Evolutionary conservation across 139 green algal genomes (phyloP), one percentile per base, ranked within the genome.

Genomic region (Spirogloea muscicola): DNA sequence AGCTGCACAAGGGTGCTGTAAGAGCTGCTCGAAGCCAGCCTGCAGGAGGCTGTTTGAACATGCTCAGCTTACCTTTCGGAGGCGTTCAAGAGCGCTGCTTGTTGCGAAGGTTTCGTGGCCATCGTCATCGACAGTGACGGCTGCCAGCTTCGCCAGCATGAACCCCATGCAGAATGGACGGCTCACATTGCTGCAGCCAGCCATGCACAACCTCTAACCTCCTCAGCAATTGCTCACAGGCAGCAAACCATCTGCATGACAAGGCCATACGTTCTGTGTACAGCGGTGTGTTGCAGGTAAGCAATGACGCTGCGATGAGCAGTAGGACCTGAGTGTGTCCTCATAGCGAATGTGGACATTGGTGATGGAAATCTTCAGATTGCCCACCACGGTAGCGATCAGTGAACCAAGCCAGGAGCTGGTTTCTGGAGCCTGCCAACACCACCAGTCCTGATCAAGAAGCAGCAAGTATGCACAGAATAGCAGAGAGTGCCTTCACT

Each of bases 281-380:
- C 25, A 6, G 3, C 48, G 1, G 25, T 5, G 1, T 21, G 25
- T 3, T 21, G 1, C 48, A 57, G 25, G 3, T 3, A 6, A 57
- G 1, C 48, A 57, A 57, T 57, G 48, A 57, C 25, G n/a, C 3
- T 31, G 25, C 3, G 48, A 57, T 1, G 2, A 31, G 55, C 21
- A 57, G 33, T 9, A 61, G 1, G 5, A 80, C 36, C 68, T 78
- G 33, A 39, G 7, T 2, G 21, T 41, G 44, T 91, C 79, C 82
- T 90, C 89, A 55, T 90, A 95, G 36, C 91, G 84, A 3, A 98
- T 82, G 77, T 98, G 94, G 34, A 98, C 76, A 71, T 97, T 97
- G 58, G 80, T 94, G 61, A 98, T 91, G 59, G 79, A 88, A 52
- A 94, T 76, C 81, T 94, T 91, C 34, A 95, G 72, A 71, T 95